Evolutionary conservation across 78 protist species (phyloP).

Genomic region (Emiliania huxleyi): DNA sequence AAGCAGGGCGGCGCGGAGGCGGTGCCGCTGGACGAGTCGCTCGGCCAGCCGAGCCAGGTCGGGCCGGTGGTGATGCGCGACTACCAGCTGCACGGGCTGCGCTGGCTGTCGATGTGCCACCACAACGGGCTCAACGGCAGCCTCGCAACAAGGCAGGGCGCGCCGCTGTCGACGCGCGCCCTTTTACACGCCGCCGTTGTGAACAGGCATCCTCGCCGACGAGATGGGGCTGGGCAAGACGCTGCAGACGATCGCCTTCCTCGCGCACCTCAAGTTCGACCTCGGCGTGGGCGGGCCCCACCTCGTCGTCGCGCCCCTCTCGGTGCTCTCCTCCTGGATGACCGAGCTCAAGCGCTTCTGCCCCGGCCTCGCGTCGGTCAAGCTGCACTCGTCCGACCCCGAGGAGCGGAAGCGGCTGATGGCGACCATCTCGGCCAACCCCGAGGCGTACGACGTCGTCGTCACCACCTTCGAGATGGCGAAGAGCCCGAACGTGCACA

Average conservation of each 20-base stretch:
- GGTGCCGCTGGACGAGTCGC: not conserved
- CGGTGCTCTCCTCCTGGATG: conserved; percentile 36
- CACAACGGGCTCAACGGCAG: conserved; percentile 80
- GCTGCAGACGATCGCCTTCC: conserved; percentile 58
- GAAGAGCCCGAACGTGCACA: not conserved
- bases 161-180: too few relatives aligned
- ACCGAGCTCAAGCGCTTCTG: conserved; percentile 32
- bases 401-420: not conserved
- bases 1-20: not conserved
- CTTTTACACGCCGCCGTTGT: too few relatives aligned
- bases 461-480: conserved; percentile 90
- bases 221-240: conserved; percentile 79
- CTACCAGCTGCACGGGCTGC: conserved; percentile 88
- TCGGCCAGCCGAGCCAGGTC: not conserved
- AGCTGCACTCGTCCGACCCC: conserved; percentile 25
- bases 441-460: conserved; percentile 77
- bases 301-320: conserved; percentile 45
- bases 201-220: conserved; percentile 35
- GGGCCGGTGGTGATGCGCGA: conserved; percentile 59
- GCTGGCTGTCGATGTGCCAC: conserved; percentile 83
- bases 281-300: conserved; percentile 34
- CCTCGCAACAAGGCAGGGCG: too few relatives aligned
- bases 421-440: not conserved
- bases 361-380: conserved; percentile 30
- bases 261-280: conserved; percentile 30